Percentiles rank a stretch among this genome's conserved stretches.
These are phyloP conservation scores for Blastocystis sp. DNA, from an alignment of 352 stramenopile genomes.

Conservation along the genomic window DNA sequence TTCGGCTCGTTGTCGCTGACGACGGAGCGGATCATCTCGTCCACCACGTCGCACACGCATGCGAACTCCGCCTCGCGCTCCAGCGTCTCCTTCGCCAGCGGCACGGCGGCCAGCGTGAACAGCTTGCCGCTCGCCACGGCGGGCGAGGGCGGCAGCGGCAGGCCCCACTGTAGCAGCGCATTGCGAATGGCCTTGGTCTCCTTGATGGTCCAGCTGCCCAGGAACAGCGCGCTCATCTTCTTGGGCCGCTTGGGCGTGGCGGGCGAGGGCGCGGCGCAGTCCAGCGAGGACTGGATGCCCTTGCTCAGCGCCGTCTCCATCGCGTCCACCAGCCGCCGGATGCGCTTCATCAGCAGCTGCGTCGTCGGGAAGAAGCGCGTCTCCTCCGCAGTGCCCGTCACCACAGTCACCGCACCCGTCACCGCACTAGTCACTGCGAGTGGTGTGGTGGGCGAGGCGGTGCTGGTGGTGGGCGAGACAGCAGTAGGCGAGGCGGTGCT, in stretches of 20 bases:
- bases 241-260: not conserved
- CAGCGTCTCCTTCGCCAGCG: not conserved
- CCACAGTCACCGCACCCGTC: too few species aligned
- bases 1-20: too few species aligned
- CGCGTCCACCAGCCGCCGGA: constrained; percentile 27
- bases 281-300: not conserved
- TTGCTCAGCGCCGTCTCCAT: not conserved
- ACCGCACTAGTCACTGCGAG: too few species aligned
- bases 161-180: constrained; percentile 36
- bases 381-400: too few species aligned
- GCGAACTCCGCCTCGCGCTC: too few species aligned
- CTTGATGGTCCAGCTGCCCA: constrained; percentile 15
- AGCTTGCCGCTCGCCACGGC: too few species aligned
- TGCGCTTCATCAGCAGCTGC: constrained; percentile 41
- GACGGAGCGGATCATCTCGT: too few species aligned
- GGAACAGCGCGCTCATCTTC: not conserved
- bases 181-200: constrained; percentile 14
- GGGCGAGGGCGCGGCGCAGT: not conserved
- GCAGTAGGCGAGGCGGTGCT: not conserved
- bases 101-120: too few species aligned
- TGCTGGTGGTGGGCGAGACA: not conserved
- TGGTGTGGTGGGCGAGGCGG: too few species aligned
- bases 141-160: constrained; percentile 15
- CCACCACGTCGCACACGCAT: too few species aligned
- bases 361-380: too few species aligned